These are phyloP conservation scores for Kwoniella bestiolae DNA, from an alignment of 768 basidiomycete species.

Conservation along the genomic window DNA sequence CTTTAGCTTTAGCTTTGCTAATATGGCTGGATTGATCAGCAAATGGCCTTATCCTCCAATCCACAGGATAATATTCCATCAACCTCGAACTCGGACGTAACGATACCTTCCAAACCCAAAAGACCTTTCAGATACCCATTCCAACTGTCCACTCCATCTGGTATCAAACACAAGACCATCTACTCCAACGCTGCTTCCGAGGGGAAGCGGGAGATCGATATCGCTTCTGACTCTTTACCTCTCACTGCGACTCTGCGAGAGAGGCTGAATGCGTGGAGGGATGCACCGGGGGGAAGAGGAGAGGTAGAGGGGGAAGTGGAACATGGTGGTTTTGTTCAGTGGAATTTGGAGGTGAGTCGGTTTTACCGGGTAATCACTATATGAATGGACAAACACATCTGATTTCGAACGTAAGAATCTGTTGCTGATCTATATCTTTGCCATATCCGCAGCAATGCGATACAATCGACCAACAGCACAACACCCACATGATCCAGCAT, in stretches of 20 bases:
- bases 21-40: too few species aligned
- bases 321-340: conserved; percentile 54
- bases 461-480: conserved; percentile 49
- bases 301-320: conserved; percentile 52
- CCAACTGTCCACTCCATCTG: conserved; percentile 1
- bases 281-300: conserved; percentile 57
- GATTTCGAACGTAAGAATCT: neutral
- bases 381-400: too few species aligned
- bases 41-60: neutral
- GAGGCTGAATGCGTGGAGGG: conserved; percentile 55
- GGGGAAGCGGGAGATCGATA: conserved; percentile 36
- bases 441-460: conserved; percentile 35
- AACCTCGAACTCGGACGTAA: neutral
- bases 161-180: neutral
- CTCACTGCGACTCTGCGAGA: conserved; percentile 53
- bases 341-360: conserved; percentile 56
- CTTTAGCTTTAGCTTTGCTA: neutral
- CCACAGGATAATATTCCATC: too few species aligned
- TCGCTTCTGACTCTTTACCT: conserved; percentile 53
- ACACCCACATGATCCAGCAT: conserved; percentile 52
- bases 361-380: too few species aligned
- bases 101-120: conserved; percentile 2
- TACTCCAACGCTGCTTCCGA: neutral
- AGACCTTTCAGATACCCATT: conserved; percentile 9
- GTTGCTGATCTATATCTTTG: neutral